Evolutionary conservation across 1,284 basidiomycete species (phyloP).

Genomic region (Gomphus bonarii): DNA sequence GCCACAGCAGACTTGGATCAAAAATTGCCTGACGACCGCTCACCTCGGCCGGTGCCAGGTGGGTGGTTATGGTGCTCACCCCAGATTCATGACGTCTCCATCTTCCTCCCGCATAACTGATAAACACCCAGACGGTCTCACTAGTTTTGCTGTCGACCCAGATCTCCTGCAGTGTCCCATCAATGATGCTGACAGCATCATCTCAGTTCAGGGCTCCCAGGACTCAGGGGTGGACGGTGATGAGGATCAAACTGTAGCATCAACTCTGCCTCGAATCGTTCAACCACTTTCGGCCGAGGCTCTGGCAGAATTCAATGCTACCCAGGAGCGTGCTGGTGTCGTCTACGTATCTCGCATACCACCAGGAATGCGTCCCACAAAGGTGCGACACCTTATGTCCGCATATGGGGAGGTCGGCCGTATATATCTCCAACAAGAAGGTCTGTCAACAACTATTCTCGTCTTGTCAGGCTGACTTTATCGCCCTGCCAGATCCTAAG

Average conservation of each 20-base stretch:
- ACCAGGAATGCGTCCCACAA: conserved; percentile 97
- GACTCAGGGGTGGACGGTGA: background rate
- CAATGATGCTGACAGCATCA: background rate
- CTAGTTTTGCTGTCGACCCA: background rate
- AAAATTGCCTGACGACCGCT: background rate
- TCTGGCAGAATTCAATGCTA: conserved; percentile 58
- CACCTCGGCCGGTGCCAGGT: background rate
- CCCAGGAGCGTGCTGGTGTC: conserved; percentile 69
- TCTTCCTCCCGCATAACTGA: background rate
- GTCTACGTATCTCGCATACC: conserved; percentile 95
- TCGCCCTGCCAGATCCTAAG: conserved; percentile 50
- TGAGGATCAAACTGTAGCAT: background rate
- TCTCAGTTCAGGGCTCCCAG: background rate
- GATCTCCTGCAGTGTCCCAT: background rate
- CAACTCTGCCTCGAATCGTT: conserved; percentile 2
- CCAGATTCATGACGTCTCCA: background rate
- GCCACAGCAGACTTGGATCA: background rate
- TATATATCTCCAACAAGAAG: conserved; percentile 84
- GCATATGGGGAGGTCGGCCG: conserved; percentile 75
- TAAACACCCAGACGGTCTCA: background rate
- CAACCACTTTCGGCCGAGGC: conserved; percentile 62
- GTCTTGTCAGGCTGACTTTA: background rate
- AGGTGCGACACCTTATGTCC: conserved; percentile 89
- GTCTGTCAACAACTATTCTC: conserved; percentile 29
- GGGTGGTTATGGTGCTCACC: background rate